These are phyloP conservation scores for Fusarium torreyae DNA, from an alignment of 2,329 filamentous ascomycete genomes.

Conservation along the genomic window DNA sequence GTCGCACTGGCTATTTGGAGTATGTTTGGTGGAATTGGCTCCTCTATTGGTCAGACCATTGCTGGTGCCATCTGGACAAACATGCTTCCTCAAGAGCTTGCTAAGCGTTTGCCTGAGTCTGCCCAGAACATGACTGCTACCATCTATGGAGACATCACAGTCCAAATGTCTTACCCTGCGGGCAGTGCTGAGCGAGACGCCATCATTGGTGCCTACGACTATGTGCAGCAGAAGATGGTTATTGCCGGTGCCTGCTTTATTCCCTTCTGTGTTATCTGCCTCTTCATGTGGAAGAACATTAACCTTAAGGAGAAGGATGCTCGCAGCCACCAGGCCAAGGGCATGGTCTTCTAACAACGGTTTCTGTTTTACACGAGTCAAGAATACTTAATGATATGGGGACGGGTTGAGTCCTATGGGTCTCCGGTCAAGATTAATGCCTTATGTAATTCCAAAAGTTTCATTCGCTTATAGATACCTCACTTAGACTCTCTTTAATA, in stretches of 20 bases:
- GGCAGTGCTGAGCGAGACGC: slow-evolving; percentile 66
- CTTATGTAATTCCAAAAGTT: slow-evolving; percentile 23
- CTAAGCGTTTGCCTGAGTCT: slow-evolving; percentile 59
- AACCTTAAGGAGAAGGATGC: slow-evolving; percentile 56
- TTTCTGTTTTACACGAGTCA: not conserved
- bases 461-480: slow-evolving; percentile 15
- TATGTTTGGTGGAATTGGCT: slow-evolving; percentile 71
- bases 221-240: slow-evolving; percentile 58
- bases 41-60: slow-evolving; percentile 70
- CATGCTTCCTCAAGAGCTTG: slow-evolving; percentile 61
- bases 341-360: slow-evolving; percentile 49
- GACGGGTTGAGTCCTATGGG: not conserved
- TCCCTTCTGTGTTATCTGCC: slow-evolving; percentile 53
- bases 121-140: slow-evolving; percentile 54
- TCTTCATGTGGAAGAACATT: slow-evolving; percentile 57
- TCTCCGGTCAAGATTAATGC: slow-evolving; percentile 17
- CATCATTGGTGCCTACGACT: slow-evolving; percentile 70
- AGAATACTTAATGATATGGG: not conserved
- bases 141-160: slow-evolving; percentile 64
- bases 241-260: slow-evolving; percentile 57
- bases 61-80: slow-evolving; percentile 75
- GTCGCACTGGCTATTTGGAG: slow-evolving; percentile 70
- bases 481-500: slow-evolving; percentile 2
- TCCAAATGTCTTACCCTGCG: slow-evolving; percentile 66
- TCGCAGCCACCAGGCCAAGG: slow-evolving; percentile 48